phyloP scores from a whole-genome alignment of 2,329 filamentous ascomycete species.

The Penicillium sp. region DNA sequence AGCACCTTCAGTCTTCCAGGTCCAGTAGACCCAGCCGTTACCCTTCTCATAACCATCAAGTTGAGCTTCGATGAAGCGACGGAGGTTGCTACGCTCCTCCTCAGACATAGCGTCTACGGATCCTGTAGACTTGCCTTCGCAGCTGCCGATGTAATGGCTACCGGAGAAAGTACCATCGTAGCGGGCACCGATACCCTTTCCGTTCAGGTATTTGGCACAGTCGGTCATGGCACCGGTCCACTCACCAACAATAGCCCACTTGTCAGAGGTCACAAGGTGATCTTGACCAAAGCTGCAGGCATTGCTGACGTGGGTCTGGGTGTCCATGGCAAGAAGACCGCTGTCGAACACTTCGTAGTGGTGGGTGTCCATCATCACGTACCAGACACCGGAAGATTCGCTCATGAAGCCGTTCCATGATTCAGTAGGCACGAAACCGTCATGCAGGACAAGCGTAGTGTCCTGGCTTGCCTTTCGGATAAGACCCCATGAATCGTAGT shows the following conservation, averaged over 20 bases:
- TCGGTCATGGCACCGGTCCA: constrained; percentile 67
- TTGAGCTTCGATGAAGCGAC: constrained; percentile 48
- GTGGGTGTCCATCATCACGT: constrained; percentile 64
- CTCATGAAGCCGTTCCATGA: constrained; percentile 63
- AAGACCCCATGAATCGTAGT: constrained; percentile 52
- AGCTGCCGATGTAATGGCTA: constrained; percentile 53
- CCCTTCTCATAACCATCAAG: constrained; percentile 45
- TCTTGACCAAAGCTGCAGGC: constrained; percentile 55
- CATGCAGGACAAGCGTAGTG: constrained; percentile 55
- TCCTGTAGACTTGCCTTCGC: constrained; percentile 49
- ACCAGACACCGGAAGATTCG: constrained; percentile 41
- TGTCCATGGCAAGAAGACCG: constrained; percentile 38
- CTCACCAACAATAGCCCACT: constrained; percentile 67
- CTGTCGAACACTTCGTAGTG: constrained; percentile 49
- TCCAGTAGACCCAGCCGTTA: constrained; percentile 50
- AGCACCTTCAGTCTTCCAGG: constrained; percentile 50
- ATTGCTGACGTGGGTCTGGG: constrained; percentile 52
- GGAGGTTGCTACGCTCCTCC: constrained; percentile 37
- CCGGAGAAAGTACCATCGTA: constrained; percentile 54
- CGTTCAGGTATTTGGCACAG: constrained; percentile 54
- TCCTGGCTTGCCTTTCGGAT: constrained; percentile 46
- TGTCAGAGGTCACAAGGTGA: constrained; percentile 55
- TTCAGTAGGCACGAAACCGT: constrained; percentile 45
- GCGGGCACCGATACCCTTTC: constrained; percentile 58
- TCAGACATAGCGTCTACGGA: constrained; percentile 46